Base-by-base conservation (phyloP, 108 stramenopile species). In the Parietichytrium sp. region DNA sequence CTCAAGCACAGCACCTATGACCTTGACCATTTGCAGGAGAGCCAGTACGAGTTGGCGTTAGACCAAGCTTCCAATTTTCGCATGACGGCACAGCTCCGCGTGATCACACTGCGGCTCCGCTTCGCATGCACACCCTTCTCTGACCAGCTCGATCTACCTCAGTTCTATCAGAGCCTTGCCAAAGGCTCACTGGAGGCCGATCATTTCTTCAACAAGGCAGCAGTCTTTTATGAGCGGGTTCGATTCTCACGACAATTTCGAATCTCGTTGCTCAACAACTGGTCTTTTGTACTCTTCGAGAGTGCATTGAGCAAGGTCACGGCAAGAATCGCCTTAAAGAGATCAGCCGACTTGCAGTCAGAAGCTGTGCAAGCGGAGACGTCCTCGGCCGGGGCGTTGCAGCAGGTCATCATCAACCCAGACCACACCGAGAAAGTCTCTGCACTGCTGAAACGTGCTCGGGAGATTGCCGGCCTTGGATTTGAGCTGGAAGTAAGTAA, bases 281-380 rank as follows among this genome's bases (percentile, higher is more conserved):
- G 61, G 61, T 47, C 61, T 16, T 72, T 72, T 27, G 61, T 72
- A 42, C 61, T 72, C 33, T 72, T 72, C 1, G 61, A 72, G 61
- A 33, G 61, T 6, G 61, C 38, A 23, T 42, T 45, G 42, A 42
- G 36, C 33, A 72, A 72, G 2, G 61, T 42, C 10, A 10, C 45
- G 6, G 61, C 61, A 27, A 72, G 13, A 42, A 42, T 42, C 10
- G 61, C 61, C 10, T 27, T 72, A 6, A 15, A 72, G 18, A 33
- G 61, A 3, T 33, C 61, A 6, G 45, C 33, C 38, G n/a, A 45
- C 38, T n/a, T 72, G 15, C 38, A 72, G 45, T 10, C 15, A 25
- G 26, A 55, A 26, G 26, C 15, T 16, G 25, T 15, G 15, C 25
- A 15, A 20, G 13, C 20, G 15, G n/a, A n/a, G n/a, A n/a, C n/a